Percentiles rank a stretch among this genome's conserved stretches.
Conservation (phyloP, 2,329 filamentous ascomycete species). For the Phyllosticta capitalensis region DNA sequence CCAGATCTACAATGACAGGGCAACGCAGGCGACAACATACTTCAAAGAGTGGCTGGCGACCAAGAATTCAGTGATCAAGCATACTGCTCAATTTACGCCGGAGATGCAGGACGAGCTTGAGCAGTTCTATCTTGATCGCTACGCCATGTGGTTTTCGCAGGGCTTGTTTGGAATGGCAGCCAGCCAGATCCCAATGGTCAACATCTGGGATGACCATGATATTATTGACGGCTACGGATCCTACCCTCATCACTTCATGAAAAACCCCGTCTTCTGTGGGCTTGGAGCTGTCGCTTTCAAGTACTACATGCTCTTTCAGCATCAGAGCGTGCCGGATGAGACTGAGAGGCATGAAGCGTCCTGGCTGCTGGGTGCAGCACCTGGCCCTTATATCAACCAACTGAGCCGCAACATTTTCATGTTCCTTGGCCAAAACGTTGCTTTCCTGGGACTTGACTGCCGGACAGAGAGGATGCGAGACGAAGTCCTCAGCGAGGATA, state of each 20-base stretch:
- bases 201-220: conserved; percentile 89
- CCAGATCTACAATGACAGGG: conserved; percentile 89
- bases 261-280: conserved; percentile 78
- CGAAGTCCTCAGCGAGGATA: conserved; percentile 69
- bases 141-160: conserved; percentile 92
- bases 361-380: conserved; percentile 71
- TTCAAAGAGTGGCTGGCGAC: conserved; percentile 81
- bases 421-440: conserved; percentile 66
- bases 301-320: conserved; percentile 98
- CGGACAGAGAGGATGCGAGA: conserved; percentile 82
- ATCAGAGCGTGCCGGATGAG: conserved; percentile 78
- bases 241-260: conserved; percentile 87
- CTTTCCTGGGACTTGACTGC: conserved; percentile 80
- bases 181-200: conserved; percentile 95
- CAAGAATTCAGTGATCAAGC: conserved; percentile 71
- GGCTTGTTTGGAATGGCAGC: conserved; percentile 88
- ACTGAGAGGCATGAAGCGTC: conserved; percentile 77
- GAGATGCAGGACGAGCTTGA: conserved; percentile 87
- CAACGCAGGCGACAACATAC: conserved; percentile 61
- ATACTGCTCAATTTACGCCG: conserved; percentile 63
- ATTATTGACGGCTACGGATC: conserved; percentile 71
- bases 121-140: conserved; percentile 76
- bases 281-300: conserved; percentile 91
- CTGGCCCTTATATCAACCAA: conserved; percentile 85
- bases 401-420: conserved; percentile 79